These are phyloP conservation scores for Penicillium sp. DNA, from an alignment of 2,329 filamentous ascomycete species.

Conservation along the genomic window DNA sequence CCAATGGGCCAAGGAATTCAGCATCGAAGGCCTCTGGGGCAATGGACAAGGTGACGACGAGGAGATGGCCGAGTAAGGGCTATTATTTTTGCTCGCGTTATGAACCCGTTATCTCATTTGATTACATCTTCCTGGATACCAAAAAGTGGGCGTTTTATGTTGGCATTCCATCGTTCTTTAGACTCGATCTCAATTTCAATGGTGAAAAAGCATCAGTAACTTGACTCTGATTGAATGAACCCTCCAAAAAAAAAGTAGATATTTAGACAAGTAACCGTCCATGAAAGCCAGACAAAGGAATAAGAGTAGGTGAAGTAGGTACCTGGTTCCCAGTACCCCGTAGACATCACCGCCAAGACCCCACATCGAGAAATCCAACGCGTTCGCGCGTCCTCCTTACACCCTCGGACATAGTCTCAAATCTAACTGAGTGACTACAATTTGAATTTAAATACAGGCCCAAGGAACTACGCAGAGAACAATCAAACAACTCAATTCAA, in stretches of 20 bases:
- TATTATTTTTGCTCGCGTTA: conserved; percentile 20
- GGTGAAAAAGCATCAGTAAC: conserved; percentile 4
- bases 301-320: neutral
- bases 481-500: neutral
- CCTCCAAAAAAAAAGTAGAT: neutral
- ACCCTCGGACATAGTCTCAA: neutral
- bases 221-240: neutral
- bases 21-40: conserved; percentile 88
- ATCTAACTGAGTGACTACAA: neutral
- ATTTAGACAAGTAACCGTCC: neutral
- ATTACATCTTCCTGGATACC: conserved; percentile 32
- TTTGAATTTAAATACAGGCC: neutral
- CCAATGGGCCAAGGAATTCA: conserved; percentile 92
- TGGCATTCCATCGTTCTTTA: conserved; percentile 21
- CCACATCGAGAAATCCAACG: conserved; percentile 11
- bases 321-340: no score
- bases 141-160: conserved; percentile 33
- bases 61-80: conserved; percentile 42
- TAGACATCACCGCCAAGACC: conserved; percentile 11
- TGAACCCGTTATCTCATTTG: conserved; percentile 26
- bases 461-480: neutral
- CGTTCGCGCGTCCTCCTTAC: conserved; percentile 23
- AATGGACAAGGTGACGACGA: conserved; percentile 52
- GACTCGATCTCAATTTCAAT: conserved; percentile 17
- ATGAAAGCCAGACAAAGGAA: neutral